These are phyloP conservation scores for Alternaria ventricosa DNA, from an alignment of 2,329 filamentous ascomycete genomes.

Conservation along the genomic window DNA sequence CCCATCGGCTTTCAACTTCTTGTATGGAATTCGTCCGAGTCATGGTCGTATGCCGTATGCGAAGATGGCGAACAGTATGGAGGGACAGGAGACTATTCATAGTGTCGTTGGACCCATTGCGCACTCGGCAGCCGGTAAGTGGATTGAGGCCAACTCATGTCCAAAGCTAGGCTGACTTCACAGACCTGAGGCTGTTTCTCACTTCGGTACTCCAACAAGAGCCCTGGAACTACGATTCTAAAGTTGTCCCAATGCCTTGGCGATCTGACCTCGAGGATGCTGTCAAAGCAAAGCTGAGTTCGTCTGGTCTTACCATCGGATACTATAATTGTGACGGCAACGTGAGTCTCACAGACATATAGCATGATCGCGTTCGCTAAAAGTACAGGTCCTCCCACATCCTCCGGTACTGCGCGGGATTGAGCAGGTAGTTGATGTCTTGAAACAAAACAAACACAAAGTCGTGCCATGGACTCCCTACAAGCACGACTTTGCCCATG, in stretches of 20 bases:
- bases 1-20: constrained; percentile 63
- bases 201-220: constrained; percentile 60
- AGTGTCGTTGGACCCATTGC: constrained; percentile 64
- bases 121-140: neutral
- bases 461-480: constrained; percentile 6
- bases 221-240: constrained; percentile 70
- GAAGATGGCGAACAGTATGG: constrained; percentile 60
- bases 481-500: constrained; percentile 5
- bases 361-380: constrained; percentile 28
- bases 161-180: neutral
- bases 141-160: neutral
- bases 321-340: constrained; percentile 51
- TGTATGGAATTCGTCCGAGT: constrained; percentile 62
- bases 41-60: constrained; percentile 39
- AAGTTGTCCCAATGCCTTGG: constrained; percentile 69
- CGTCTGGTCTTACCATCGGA: constrained; percentile 59
- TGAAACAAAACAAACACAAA: constrained; percentile 3
- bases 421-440: neutral
- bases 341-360: neutral
- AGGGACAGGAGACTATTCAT: constrained; percentile 65
- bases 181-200: constrained; percentile 54
- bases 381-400: constrained; percentile 5
- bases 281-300: constrained; percentile 12
- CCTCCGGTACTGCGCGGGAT: constrained; percentile 6
- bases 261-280: constrained; percentile 2